Evolutionary conservation across 768 basidiomycete species (phyloP).

Genomic region (Hygrophorus russula): DNA sequence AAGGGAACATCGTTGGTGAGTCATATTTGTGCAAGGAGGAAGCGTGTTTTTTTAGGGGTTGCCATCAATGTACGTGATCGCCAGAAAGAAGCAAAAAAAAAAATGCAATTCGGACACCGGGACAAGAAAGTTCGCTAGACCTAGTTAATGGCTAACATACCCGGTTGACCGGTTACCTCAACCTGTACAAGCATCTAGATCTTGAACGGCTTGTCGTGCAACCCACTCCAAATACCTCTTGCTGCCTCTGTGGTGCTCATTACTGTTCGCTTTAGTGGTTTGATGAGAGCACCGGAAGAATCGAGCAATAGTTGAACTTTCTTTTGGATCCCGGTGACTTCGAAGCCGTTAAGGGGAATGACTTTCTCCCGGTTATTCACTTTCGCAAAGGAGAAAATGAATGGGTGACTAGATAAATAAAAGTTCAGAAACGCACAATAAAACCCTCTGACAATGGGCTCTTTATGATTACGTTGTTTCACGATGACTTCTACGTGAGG

Average conservation of each 20-base stretch:
- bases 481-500: conserved; percentile 84
- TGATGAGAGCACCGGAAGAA: conserved; percentile 80
- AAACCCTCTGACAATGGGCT: conserved; percentile 76
- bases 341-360: conserved; percentile 64
- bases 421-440: conserved; percentile 44
- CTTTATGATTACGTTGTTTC: conserved; percentile 58
- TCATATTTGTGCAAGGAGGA: too few species aligned
- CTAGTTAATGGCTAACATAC: too few species aligned
- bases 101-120: too few species aligned
- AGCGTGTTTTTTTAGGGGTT: too few species aligned
- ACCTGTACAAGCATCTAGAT: conserved; percentile 18
- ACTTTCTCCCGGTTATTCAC: conserved; percentile 87
- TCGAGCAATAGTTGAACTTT: conserved; percentile 81
- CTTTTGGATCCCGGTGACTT: conserved; percentile 60
- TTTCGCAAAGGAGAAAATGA: conserved; percentile 21
- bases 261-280: conserved; percentile 66
- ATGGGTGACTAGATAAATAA: conserved; percentile 9
- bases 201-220: conserved; percentile 63
- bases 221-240: conserved; percentile 84
- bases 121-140: too few species aligned
- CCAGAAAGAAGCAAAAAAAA: too few species aligned
- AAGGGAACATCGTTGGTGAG: too few species aligned
- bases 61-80: too few species aligned
- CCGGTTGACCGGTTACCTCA: not conserved
- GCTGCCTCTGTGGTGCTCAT: conserved; percentile 72